Conservation (phyloP, 2,329 filamentous ascomycete species). For the Alternaria alternata region DNA sequence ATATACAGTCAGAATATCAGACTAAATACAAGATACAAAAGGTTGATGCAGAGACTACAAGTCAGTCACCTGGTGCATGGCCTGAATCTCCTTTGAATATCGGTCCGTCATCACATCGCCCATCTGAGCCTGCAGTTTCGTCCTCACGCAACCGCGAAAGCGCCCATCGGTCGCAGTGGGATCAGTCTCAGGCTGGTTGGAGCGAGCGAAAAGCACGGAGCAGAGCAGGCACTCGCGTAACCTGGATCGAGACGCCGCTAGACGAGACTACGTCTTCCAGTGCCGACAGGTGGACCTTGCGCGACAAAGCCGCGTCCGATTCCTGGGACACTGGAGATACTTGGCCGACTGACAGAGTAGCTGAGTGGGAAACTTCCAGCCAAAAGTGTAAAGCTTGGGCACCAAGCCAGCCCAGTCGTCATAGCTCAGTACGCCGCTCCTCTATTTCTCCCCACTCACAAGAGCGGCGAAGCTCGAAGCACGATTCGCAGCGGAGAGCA, state of each 20-base stretch:
- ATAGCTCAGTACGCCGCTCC: not conserved
- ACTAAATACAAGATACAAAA: not conserved
- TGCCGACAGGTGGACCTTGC: conserved; percentile 20
- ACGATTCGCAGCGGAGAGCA: not conserved
- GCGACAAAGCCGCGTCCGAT: conserved; percentile 19
- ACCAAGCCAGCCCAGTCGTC: conserved; percentile 1
- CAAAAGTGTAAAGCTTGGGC: not conserved
- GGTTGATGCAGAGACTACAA: conserved; percentile 4
- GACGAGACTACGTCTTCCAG: conserved; percentile 19
- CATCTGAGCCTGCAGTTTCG: not conserved
- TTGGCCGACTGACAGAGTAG: conserved; percentile 16
- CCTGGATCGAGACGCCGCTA: conserved; percentile 18
- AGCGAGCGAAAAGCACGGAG: conserved; percentile 8
- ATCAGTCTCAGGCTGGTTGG: conserved; percentile 8
- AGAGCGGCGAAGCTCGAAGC: not conserved
- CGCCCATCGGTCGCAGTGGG: conserved; percentile 9
- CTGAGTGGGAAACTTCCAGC: conserved; percentile 3
- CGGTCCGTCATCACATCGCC: not conserved
- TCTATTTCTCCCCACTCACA: not conserved
- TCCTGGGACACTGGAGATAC: conserved; percentile 32
- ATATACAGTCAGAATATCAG: conserved; percentile 1
- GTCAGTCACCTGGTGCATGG: conserved; percentile 37
- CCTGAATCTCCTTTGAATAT: conserved; percentile 24
- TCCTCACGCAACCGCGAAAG: not conserved
- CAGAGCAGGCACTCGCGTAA: conserved; percentile 14